phyloP scores from a whole-genome alignment of 495 filamentous ascomycete genomes.

The Apodospora peruviana region DNA sequence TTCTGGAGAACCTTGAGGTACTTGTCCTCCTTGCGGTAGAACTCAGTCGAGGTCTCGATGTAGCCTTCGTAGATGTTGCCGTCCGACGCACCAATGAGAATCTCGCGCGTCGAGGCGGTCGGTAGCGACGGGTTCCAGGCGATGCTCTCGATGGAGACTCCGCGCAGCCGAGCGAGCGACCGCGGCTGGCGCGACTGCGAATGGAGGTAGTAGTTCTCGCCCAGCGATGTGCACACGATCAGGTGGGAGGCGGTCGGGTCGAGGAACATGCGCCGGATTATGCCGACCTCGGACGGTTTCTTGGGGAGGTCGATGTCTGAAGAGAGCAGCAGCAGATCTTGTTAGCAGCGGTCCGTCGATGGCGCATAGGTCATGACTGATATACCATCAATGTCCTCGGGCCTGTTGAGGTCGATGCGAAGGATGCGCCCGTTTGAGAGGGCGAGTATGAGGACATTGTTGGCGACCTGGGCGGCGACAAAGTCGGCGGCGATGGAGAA shows the following conservation, averaged over 20 bases:
- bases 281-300: slow-evolving; percentile 80
- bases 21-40: slow-evolving; percentile 90
- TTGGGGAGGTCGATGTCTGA: slow-evolving; percentile 97
- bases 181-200: slow-evolving; percentile 87
- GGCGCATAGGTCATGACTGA: too few relatives aligned
- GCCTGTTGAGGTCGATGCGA: slow-evolving; percentile 87
- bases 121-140: slow-evolving; percentile 98
- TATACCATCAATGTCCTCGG: slow-evolving; percentile 90
- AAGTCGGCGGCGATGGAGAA: slow-evolving; percentile 91
- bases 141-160: slow-evolving; percentile 79
- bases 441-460: slow-evolving; percentile 91
- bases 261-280: slow-evolving; percentile 92
- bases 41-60: slow-evolving; percentile 88
- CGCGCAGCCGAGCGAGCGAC: slow-evolving; percentile 73
- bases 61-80: slow-evolving; percentile 94
- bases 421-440: slow-evolving; percentile 83
- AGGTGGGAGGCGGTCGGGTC: slow-evolving; percentile 94
- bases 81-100: slow-evolving; percentile 86
- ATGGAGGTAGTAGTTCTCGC: slow-evolving; percentile 97
- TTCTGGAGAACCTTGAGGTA: slow-evolving; percentile 80
- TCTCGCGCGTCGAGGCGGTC: slow-evolving; percentile 89
- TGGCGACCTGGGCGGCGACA: slow-evolving; percentile 91
- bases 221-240: slow-evolving; percentile 81
- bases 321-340: background rate
- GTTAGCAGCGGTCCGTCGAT: background rate